A percentile compares a stretch with the other conserved stretches of the same genome.
Evolutionary conservation across 1,284 basidiomycete genomes (phyloP).

Genomic region (Athelia psychrophila): DNA sequence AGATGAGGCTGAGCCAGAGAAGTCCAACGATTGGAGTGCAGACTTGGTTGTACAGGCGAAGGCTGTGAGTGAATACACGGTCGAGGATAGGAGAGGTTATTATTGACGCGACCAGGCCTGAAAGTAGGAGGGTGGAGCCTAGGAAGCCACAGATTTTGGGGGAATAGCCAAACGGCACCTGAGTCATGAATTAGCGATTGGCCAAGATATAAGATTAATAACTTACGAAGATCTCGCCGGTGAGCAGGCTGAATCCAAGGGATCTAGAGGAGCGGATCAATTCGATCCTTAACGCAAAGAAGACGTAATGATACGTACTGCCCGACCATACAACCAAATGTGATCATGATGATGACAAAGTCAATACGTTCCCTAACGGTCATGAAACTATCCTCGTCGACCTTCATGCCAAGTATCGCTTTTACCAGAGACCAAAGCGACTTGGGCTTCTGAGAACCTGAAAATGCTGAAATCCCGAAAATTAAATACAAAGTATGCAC

Average conservation of each 20-base stretch:
- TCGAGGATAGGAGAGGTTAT: slow-evolving; percentile 43
- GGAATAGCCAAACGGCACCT: slow-evolving; percentile 45
- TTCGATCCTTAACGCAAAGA: neutral
- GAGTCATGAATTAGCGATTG: too few relatives aligned
- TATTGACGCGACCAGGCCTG: slow-evolving; percentile 39
- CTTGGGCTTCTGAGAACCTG: slow-evolving; percentile 30
- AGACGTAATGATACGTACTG: slow-evolving; percentile 25
- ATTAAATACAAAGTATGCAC: neutral
- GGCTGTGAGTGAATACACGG: slow-evolving; percentile 40
- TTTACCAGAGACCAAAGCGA: slow-evolving; percentile 32
- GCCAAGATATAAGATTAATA: neutral
- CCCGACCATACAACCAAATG: slow-evolving; percentile 39
- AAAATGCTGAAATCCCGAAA: slow-evolving; percentile 22
- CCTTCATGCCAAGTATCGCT: slow-evolving; percentile 29
- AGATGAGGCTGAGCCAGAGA: slow-evolving; percentile 40
- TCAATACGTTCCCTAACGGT: slow-evolving; percentile 37
- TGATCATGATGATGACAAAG: slow-evolving; percentile 32
- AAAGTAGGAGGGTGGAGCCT: slow-evolving; percentile 35
- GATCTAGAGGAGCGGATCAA: neutral
- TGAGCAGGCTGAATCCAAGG: slow-evolving; percentile 33
- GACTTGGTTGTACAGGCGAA: slow-evolving; percentile 31
- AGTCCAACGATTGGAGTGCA: slow-evolving; percentile 36
- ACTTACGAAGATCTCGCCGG: slow-evolving; percentile 18
- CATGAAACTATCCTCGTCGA: slow-evolving; percentile 23
- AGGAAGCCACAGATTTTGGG: slow-evolving; percentile 37